Evolutionary conservation across 257 asterid species (phyloP), one percentile per base, ranked within the genome.

Genomic region (Nicotiana benthamiana): DNA sequence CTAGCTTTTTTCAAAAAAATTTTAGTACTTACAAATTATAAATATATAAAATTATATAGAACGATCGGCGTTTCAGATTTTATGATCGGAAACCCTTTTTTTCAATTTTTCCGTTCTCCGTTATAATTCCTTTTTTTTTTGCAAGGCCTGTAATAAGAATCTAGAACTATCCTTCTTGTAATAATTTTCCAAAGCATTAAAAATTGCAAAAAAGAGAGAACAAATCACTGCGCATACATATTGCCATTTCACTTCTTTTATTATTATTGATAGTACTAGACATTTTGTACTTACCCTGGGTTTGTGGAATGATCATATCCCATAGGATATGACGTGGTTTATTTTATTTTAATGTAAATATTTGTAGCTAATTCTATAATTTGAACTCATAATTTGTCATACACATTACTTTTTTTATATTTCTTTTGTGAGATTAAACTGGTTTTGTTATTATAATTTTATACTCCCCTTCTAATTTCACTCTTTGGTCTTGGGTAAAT

Each of bases 141-240:
- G 68, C 83, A 81, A 80, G 87, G 4, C 53, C 22, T 88, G 89
- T 86, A 82, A 81, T 86, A 81, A 81, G 83, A 68, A 70, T 80
- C 77, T 51, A 68, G 32, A 57, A 13, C 36, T 18, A 36, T 81
- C 63, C 30, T 30, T 75, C 64, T 81, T 85, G 86, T 87, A 87
- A 85, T 81, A 87, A 87, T 43, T 51, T 75, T 57, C 24, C 51
- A 79, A 48, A 68, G 56, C 40, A 85, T 13, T 1, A 46, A 48
- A 32, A 72, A 68, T 36, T n/a, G 10, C 53, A 6, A 72, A 72
- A 46, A 12, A 15, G 9, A 48, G 61, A 72, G 32, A 72, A 3
- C 36, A 74, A 74, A 74, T 48, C 51, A 48, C 24, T 51, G 43
- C 18, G 43, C 48, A 15, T 51, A 51, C 13, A 17, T 1, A 9